Evolutionary conservation across 495 filamentous ascomycete species (phyloP).

Genomic region (Niebla homalea): DNA sequence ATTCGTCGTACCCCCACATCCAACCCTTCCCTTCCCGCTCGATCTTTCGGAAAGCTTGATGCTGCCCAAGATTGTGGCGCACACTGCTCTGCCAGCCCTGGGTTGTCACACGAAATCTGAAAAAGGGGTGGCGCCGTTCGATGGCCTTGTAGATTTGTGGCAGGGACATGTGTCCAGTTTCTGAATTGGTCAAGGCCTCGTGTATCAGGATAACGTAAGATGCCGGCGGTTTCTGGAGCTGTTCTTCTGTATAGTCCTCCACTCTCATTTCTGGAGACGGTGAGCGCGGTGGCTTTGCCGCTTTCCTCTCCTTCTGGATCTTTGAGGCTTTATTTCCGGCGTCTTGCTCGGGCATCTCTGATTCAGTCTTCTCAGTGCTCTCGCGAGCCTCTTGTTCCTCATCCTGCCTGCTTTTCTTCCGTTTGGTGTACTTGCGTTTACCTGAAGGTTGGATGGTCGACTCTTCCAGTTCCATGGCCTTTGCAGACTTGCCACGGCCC

Average conservation of each 20-base stretch:
- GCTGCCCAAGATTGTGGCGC: slow-evolving; percentile 84
- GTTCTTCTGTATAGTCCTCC: slow-evolving; percentile 67
- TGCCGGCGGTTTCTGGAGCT: slow-evolving; percentile 68
- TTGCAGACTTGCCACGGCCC: slow-evolving; percentile 35
- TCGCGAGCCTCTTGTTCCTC: slow-evolving; percentile 34
- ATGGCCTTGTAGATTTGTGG: slow-evolving; percentile 91
- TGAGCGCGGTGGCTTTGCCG: slow-evolving; percentile 39
- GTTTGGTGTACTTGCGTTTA: slow-evolving; percentile 68
- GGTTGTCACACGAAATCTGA: slow-evolving; percentile 57
- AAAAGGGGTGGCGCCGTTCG: slow-evolving; percentile 78
- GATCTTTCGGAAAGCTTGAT: slow-evolving; percentile 75
- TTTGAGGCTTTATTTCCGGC: slow-evolving; percentile 36
- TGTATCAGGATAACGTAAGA: slow-evolving; percentile 89
- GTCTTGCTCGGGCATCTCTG: slow-evolving; percentile 27
- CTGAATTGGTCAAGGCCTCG: slow-evolving; percentile 67
- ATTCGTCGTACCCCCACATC: slow-evolving; percentile 52
- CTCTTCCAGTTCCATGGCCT: slow-evolving; percentile 38
- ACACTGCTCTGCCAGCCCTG: slow-evolving; percentile 97
- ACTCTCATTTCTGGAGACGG: slow-evolving; percentile 61
- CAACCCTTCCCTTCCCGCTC: slow-evolving; percentile 61
- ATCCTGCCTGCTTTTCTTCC: slow-evolving; percentile 44
- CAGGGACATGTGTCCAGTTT: slow-evolving; percentile 58
- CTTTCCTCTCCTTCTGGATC: slow-evolving; percentile 30
- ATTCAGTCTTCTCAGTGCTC: slow-evolving; percentile 26
- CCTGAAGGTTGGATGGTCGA: slow-evolving; percentile 47